These are phyloP conservation scores for Phalaenopsis hybrid DNA, from an alignment of 116 monocot species.

Conservation along the genomic window DNA sequence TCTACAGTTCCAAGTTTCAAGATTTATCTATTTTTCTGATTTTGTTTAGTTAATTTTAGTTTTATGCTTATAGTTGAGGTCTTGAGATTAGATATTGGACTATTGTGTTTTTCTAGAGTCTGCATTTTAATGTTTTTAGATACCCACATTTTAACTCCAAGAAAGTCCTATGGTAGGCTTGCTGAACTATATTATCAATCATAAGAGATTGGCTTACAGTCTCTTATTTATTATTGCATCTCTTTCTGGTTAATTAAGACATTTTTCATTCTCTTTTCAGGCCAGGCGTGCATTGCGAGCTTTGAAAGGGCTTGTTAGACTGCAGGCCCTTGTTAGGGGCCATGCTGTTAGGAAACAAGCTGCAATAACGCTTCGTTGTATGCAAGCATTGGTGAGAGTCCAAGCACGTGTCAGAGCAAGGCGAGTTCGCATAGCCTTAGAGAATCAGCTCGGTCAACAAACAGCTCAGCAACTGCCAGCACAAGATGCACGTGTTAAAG, in stretches of 20 bases:
- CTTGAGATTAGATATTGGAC: background rate
- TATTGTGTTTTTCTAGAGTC: background rate
- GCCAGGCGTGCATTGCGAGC: slow-evolving; percentile 77
- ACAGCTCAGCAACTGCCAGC: slow-evolving; percentile 27
- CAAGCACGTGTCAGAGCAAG: slow-evolving; percentile 79
- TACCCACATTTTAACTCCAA: background rate
- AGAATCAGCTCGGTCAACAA: slow-evolving; percentile 47
- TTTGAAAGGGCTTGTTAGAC: slow-evolving; percentile 77
- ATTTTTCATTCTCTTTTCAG: slow-evolving; percentile 25
- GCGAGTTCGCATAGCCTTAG: slow-evolving; percentile 61
- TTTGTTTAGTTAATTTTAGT: background rate
- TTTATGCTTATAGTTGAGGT: too few relatives aligned
- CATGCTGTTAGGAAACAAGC: slow-evolving; percentile 85
- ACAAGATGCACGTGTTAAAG: slow-evolving; percentile 37
- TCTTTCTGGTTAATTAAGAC: background rate
- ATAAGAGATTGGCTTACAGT: background rate
- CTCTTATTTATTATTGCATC: background rate
- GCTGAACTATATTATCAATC: background rate
- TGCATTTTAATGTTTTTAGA: too few relatives aligned
- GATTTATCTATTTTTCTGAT: background rate
- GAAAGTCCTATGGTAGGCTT: background rate
- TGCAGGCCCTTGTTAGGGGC: slow-evolving; percentile 80
- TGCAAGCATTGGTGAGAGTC: slow-evolving; percentile 82
- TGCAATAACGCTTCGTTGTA: slow-evolving; percentile 63
- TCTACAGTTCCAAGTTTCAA: background rate